Base-by-base conservation (phyloP, 2,329 filamentous ascomycete species). In the Fusarium pininemorale region DNA sequence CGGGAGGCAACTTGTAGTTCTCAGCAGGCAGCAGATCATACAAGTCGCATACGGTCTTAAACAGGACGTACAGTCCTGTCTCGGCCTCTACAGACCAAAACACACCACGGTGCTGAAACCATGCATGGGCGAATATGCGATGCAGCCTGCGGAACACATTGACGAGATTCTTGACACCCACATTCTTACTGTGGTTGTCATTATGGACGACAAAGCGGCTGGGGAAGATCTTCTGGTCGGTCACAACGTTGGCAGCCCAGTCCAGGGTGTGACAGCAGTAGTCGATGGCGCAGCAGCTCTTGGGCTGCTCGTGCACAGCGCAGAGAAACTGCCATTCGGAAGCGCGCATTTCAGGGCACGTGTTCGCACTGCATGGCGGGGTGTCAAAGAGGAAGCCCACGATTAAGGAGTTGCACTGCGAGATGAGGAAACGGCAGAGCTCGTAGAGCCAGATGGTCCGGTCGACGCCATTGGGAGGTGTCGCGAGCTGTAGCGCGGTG, bases 261-360 rank as follows among this genome's bases (percentile, higher is more conserved):
- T 99, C 96, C 48, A 99, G 91, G 0, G 96, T 99, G 82, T 99
- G 96, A 82, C 96, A 98, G 88, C 95, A 98, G 85, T 99, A 99
- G 84, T 99, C 96, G 80, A 99, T 98, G 58, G 96, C 96, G 83
- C 96, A 98, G 86, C 96, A 99, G 78, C 93, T 94, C 85, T 98
- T 98, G 55, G 96, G 96, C 56, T 95, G 93, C 80, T 98, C 96
- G 82, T 99, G 96, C 7, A 98, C 96, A 57, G 96, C 96, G 85
- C 96, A 99, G 54, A 99, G 90, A 80, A 98, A 99, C 84, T 99
- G 96, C 96, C 96, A 99, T 85, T 99, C 96, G 37, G 94, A 96
- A 6, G 96, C 96, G 80, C 96, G 95, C 96, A 99, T 99, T 84
- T 99, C 96, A 38, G 95, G 95, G 80, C 96, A 99, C 4, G 96